These are phyloP conservation scores for Tothia fuscella DNA, from an alignment of 2,329 filamentous ascomycete genomes.

Conservation along the genomic window DNA sequence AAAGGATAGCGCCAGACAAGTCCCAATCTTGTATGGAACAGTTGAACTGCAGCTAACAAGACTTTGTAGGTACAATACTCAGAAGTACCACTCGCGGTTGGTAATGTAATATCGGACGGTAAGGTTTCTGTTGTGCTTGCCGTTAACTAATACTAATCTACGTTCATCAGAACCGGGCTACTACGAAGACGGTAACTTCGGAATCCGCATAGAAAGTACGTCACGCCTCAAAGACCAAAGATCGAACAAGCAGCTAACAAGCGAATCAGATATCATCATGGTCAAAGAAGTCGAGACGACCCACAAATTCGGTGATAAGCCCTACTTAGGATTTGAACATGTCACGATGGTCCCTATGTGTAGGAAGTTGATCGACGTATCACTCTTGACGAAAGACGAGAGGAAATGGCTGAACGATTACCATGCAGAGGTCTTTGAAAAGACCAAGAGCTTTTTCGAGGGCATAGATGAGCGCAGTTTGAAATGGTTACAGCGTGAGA, in stretches of 20 bases:
- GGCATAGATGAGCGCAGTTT: constrained; percentile 58
- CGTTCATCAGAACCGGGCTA: constrained; percentile 95
- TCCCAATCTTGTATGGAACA: too few species aligned
- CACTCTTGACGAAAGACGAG: constrained; percentile 60
- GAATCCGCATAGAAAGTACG: constrained; percentile 81
- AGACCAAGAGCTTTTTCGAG: constrained; percentile 67
- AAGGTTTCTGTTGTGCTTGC: too few species aligned
- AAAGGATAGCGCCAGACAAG: too few species aligned
- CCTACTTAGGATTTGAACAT: constrained; percentile 89
- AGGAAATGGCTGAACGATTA: constrained; percentile 81
- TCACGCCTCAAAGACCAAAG: too few species aligned
- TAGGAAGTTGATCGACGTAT: constrained; percentile 69
- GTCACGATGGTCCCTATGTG: constrained; percentile 97
- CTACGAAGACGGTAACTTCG: constrained; percentile 91
- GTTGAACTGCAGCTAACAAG: too few species aligned
- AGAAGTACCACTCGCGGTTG: constrained; percentile 78
- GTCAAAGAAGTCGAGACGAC: constrained; percentile 79
- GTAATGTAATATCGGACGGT: constrained; percentile 90
- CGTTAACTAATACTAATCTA: too few species aligned
- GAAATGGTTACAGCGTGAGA: constrained; percentile 80
- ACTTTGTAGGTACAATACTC: constrained; percentile 86
- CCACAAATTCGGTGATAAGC: constrained; percentile 83
- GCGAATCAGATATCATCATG: constrained; percentile 59
- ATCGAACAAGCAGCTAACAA: too few species aligned
- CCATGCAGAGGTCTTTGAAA: constrained; percentile 67